phyloP scores from a whole-genome alignment of 192 early-diverging fungal genomes.

The Podila verticillata region DNA sequence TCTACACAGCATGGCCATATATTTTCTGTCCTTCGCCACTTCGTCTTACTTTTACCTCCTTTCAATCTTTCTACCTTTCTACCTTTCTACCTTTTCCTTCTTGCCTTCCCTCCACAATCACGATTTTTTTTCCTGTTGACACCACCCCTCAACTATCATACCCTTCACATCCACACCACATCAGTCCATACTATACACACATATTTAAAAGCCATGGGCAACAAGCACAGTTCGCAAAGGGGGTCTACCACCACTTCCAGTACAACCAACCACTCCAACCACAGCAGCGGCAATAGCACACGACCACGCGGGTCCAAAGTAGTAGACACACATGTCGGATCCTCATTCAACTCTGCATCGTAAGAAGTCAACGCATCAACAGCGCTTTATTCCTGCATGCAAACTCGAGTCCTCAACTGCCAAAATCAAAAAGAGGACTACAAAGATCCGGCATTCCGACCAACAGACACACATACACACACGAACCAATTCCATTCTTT shows the following conservation, averaged over 20 bases:
- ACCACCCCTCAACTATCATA: background rate
- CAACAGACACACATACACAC: too few relatives aligned
- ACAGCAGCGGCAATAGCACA: background rate
- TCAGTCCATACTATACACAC: background rate
- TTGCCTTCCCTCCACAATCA: background rate
- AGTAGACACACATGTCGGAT: background rate
- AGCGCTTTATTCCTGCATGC: background rate
- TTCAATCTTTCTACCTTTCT: background rate
- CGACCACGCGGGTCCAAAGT: background rate
- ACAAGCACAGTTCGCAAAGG: constrained; percentile 26
- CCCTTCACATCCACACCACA: background rate
- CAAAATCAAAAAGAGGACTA: too few relatives aligned
- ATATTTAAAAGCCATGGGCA: constrained; percentile 28
- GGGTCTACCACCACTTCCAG: too few relatives aligned
- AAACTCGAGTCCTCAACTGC: background rate
- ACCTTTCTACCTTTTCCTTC: background rate
- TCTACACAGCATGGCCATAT: background rate
- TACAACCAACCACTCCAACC: background rate
- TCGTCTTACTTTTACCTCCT: background rate
- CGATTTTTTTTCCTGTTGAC: background rate
- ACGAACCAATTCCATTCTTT: too few relatives aligned
- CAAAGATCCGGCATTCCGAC: too few relatives aligned
- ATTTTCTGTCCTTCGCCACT: background rate
- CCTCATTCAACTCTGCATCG: constrained; percentile 1
- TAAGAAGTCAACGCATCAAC: background rate